Evolutionary conservation across 1,284 basidiomycete genomes (phyloP), one percentile per base, ranked within the genome.

Genomic region (Tilletia walkeri): DNA sequence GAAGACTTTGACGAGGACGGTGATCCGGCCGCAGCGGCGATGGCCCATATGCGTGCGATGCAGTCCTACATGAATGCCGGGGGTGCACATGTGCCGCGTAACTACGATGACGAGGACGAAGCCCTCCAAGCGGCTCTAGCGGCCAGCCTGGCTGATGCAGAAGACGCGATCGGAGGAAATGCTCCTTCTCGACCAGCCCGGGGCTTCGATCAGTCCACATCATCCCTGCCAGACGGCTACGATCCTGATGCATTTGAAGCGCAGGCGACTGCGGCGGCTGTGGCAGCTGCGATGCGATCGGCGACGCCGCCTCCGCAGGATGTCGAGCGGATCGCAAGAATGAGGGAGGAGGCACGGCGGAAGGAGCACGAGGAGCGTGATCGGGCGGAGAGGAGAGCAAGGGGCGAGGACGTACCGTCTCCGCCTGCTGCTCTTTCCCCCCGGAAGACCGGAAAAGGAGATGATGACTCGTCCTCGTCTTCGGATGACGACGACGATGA

Each of bases 101-200:
- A 63, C 59, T 63, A 63, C 59, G 59, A 63, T 39, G 59, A 63
- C 36, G 59, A 63, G 14, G 59, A 63, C 34, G 59, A 63, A 5
- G 59, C 59, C 3, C 36, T 63, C 12, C 59, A 63, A 63, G 59
- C 59, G 59, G 59, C 59, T 7, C 59, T 63, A 18, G 59, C 59
- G 30, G 59, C 59, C 16, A 63, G 59, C 36, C 59, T 63, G 18
- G 59, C 59, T 16, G 59, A 63, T 14, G 36, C 59, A 24, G 56
- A 38, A n/a, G 50, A 53, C 18, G 50, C 50, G 50, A 14, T 45
- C 10, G 50, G 18, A 1, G 50, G 20, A 53, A 18, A 4, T 18
- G 50, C 20, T 18, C 16, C 7, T 18, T 10, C 50, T 3, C 18
- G 16, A 7, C 50, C 18, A 53, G 18, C n/a, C 50, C 18, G n/a